Base-by-base conservation (phyloP, 164 flowering plant species). In the Platanus orientalis region DNA sequence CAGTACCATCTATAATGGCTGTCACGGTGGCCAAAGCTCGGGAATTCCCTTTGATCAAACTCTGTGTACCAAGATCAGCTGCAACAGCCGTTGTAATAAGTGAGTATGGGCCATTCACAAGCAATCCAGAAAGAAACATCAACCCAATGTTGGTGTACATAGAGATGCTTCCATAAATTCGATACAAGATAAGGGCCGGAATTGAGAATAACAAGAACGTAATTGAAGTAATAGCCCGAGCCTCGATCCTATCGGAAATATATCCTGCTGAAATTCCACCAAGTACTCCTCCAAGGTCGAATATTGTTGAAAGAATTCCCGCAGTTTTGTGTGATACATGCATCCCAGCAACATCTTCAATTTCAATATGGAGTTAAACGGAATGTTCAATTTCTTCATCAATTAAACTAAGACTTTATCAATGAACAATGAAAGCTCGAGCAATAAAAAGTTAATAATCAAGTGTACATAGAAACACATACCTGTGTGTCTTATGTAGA, bases 11-110 rank as follows among this genome's bases (percentile, higher is more conserved):
- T 67, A 95, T 92, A 44, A 95, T 95, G 29, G 97, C 99, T 23
- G 90, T 85, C 13, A 95, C 99, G 29, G 99, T 95, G n/a, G 99
- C 97, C 61, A 95, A 80, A 54, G 97, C 97, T 34, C 94, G 89
- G 7, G 96, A 86, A 61, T 83, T 89, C 32, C 97, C 97, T 64
- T 70, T 77, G 24, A 76, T 74, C 47, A 55, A 58, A 72, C 76
- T 83, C 69, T 89, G 96, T 1, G 97, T 85, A 30, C 97, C 97
- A 50, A 95, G 89, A 80, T 95, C 99, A 73, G 99, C 84, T 13
- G 99, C 86, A 34, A 95, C 97, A 26, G 99, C 99, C 0, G 99
- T 94, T 49, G 98, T 92, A 55, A 95, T 95, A n/a, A 95, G 89
- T 9, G 97, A 68, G 57, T 91, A 95, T 0, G 99, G 99, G n/a